These are phyloP conservation scores for Breviolum minutum DNA, from an alignment of 73 alveolate species.

Conservation along the genomic window DNA sequence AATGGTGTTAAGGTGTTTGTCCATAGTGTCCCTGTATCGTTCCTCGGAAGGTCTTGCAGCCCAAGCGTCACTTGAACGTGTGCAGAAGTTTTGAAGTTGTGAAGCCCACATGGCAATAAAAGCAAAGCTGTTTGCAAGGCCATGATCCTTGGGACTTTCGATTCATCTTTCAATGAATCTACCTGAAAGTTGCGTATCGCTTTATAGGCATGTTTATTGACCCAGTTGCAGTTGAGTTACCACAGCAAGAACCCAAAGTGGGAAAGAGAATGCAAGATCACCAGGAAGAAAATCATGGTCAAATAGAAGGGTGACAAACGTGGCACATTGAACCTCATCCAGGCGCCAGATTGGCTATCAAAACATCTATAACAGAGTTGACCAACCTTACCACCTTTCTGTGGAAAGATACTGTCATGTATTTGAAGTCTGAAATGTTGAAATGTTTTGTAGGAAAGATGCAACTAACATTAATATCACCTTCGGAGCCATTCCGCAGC, in stretches of 20 bases:
- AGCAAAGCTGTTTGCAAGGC: constrained; percentile 45
- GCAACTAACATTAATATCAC: not conserved
- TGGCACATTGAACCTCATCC: constrained; percentile 45
- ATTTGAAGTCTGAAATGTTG: not conserved
- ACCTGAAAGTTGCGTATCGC: not conserved
- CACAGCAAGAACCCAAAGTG: constrained; percentile 48
- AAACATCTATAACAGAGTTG: too few relatives aligned
- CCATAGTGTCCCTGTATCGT: not conserved
- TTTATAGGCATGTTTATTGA: not conserved
- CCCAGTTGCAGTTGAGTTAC: not conserved
- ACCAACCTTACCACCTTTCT: too few relatives aligned
- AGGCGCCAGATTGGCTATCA: not conserved
- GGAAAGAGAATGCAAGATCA: constrained; percentile 45
- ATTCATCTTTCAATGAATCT: not conserved
- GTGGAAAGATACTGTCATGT: not conserved
- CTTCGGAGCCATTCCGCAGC: not conserved
- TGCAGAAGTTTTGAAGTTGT: constrained; percentile 4
- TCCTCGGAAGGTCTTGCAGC: not conserved
- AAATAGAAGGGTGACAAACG: constrained; percentile 33
- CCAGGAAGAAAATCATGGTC: constrained; percentile 18
- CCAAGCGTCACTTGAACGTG: constrained; percentile 38
- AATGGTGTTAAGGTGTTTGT: too few relatives aligned
- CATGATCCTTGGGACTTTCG: constrained; percentile 20
- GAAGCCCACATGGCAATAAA: constrained; percentile 50
- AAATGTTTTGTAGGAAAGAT: not conserved